Percentiles rank a stretch among this genome's conserved stretches.
Conservation (phyloP, 2,329 filamentous ascomycete genomes). For the Trichoderma asperellum region DNA sequence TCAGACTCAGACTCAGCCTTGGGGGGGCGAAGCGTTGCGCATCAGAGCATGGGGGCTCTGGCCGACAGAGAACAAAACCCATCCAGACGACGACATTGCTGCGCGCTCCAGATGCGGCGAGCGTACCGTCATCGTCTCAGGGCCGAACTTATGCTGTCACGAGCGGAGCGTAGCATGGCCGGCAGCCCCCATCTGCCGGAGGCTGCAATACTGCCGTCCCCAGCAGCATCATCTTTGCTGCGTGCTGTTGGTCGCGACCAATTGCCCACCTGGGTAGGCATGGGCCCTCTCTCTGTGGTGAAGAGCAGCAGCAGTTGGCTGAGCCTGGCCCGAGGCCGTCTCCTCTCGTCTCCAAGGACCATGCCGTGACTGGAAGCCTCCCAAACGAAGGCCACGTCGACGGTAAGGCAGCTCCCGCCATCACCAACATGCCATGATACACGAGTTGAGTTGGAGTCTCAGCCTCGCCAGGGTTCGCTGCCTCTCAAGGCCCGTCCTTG, state of each 20-base stretch:
- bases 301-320: background rate
- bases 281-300: background rate
- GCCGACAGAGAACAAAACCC: background rate
- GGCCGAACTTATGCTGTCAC: background rate
- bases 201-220: background rate
- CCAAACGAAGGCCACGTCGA: background rate
- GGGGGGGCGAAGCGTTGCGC: slow-evolving; percentile 7
- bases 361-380: background rate
- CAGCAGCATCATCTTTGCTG: background rate
- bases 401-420: background rate
- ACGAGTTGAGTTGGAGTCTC: background rate
- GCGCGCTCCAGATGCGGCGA: background rate
- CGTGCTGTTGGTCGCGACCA: background rate
- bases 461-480: background rate
- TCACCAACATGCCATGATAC: background rate
- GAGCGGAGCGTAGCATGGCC: background rate
- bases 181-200: slow-evolving; percentile 8
- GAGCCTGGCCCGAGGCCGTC: background rate
- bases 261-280: background rate
- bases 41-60: slow-evolving; percentile 14
- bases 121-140: background rate
- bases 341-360: background rate
- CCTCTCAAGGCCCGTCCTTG: background rate
- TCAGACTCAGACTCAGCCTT: background rate
- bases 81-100: background rate